These are phyloP conservation scores for Pterocarpus macrocarpus DNA, from an alignment of 306 rosid genomes.

Conservation along the genomic window DNA sequence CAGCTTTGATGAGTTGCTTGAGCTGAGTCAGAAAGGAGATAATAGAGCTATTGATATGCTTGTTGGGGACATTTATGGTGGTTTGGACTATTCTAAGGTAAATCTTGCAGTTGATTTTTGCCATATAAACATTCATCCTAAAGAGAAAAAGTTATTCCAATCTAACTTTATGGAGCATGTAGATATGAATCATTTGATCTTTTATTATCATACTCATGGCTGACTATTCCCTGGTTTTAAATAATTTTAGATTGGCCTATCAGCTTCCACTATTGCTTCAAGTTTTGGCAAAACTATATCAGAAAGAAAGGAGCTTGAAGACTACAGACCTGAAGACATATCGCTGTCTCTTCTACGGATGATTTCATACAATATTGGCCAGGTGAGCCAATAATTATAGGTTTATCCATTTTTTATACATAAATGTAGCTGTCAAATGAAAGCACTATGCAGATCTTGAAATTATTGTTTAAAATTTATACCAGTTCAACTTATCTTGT, in stretches of 20 bases:
- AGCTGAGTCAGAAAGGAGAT: constrained; percentile 97
- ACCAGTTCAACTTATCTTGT: constrained; percentile 18
- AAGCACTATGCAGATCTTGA: not conserved
- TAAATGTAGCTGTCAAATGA: constrained; percentile 15
- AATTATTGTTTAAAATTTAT: constrained; percentile 7
- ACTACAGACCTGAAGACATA: constrained; percentile 98
- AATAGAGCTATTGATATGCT: constrained; percentile 96
- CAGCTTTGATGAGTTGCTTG: constrained; percentile 98
- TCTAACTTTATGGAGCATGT: constrained; percentile 23
- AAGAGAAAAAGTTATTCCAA: constrained; percentile 6
- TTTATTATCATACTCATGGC: constrained; percentile 46
- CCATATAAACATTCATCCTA: constrained; percentile 7
- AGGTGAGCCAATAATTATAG: constrained; percentile 62
- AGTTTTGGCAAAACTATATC: constrained; percentile 97
- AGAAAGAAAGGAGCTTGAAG: constrained; percentile 87
- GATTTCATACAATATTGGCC: constrained; percentile 99
- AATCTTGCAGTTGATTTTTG: constrained; percentile 37
- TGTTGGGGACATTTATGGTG: constrained; percentile 99
- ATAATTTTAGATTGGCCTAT: constrained; percentile 84
- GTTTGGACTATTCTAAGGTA: constrained; percentile 97
- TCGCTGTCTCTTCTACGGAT: constrained; percentile 94
- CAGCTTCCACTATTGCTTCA: constrained; percentile 97
- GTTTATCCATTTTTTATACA: constrained; percentile 11
- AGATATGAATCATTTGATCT: constrained; percentile 30
- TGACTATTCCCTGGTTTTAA: constrained; percentile 43